Evolutionary conservation across 2,329 filamentous ascomycete genomes (phyloP).

Genomic region (Macroventuria anomochaeta): DNA sequence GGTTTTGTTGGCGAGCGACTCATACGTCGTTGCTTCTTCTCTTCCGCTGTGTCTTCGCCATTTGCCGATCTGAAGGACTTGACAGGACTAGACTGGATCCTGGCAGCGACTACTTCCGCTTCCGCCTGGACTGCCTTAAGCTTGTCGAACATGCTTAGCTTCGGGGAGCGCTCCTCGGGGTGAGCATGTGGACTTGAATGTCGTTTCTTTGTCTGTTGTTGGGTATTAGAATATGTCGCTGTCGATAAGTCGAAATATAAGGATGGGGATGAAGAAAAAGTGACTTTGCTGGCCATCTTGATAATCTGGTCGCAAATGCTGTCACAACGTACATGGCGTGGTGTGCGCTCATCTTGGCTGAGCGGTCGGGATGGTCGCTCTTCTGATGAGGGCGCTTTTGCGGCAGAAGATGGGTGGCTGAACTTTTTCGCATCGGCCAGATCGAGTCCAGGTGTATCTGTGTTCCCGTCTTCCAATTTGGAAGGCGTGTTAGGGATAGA

Average conservation of each 20-base stretch:
- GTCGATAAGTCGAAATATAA: constrained; percentile 11
- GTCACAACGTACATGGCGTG: constrained; percentile 49
- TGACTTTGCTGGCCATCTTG: constrained; percentile 38
- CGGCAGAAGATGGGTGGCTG: constrained; percentile 24
- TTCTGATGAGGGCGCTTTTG: constrained; percentile 24
- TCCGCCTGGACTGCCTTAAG: constrained; percentile 53
- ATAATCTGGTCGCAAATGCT: constrained; percentile 30
- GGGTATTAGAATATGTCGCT: constrained; percentile 36
- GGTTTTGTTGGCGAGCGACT: constrained; percentile 50
- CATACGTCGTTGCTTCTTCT: constrained; percentile 31
- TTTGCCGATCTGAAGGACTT: constrained; percentile 15
- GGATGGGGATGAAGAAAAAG: constrained; percentile 31
- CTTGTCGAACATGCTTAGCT: constrained; percentile 56
- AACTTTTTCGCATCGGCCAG: constrained; percentile 29
- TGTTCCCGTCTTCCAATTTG: constrained; percentile 42
- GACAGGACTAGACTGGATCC: constrained; percentile 19
- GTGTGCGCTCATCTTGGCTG: constrained; percentile 38
- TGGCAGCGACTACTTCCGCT: constrained; percentile 52
- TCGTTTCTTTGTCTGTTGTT: constrained; percentile 46
- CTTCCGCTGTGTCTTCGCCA: constrained; percentile 30
- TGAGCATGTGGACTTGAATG: constrained; percentile 48
- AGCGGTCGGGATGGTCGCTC: constrained; percentile 29
- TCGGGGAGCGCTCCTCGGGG: constrained; percentile 48
- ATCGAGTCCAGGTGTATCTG: constrained; percentile 37
- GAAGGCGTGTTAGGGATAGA: constrained; percentile 46